Base-by-base conservation (phyloP, 805 yeast species). In the Suhomyces faveliae region DNA sequence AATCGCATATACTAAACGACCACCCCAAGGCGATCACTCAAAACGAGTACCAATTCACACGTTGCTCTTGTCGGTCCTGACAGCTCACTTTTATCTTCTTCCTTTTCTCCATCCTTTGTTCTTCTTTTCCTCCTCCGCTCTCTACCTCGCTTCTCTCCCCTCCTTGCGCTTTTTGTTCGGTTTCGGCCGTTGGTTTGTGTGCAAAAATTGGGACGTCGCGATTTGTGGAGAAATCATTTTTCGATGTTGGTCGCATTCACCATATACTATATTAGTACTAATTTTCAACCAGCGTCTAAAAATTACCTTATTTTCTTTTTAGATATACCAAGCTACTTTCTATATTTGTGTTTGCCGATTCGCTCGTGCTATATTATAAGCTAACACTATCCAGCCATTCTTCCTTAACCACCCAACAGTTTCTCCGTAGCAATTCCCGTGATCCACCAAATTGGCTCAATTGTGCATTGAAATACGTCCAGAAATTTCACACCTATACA, bases 171-270 rank as follows among this genome's bases (percentile, higher is more conserved):
- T 20, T n/a, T 17, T 33, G 20, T 15, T 33, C 37, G 37, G 19
- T 33, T 17, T 33, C 37, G 37, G 37, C 37, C 37, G 37, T 11
- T 27, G 30, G 30, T 15, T 15, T 33, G 20, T 33, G 8, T 17
- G 21, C 37, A 9, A 13, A 12, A 33, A 33, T 33, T 33, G 21
- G 37, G 19, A 15, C n/a, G 37, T 17, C 37, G 37, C 37, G 37
- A 33, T 33, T 33, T 33, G 37, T 33, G 37, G 37, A 33, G 37
- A 33, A 33, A 15, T 33, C 20, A 33, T 33, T 33, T 33, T 20
- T 33, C 37, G 37, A 17, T 33, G 37, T 33, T 33, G 37, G 37
- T 33, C 37, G 37, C 37, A 33, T 33, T 33, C 21, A 15, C 2
- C n/a, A 10, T 33, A 33, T 17, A 33, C 37, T 33, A 33, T 33